Base-by-base conservation (phyloP, 352 stramenopile species). In the Phytophthora pluvialis region DNA sequence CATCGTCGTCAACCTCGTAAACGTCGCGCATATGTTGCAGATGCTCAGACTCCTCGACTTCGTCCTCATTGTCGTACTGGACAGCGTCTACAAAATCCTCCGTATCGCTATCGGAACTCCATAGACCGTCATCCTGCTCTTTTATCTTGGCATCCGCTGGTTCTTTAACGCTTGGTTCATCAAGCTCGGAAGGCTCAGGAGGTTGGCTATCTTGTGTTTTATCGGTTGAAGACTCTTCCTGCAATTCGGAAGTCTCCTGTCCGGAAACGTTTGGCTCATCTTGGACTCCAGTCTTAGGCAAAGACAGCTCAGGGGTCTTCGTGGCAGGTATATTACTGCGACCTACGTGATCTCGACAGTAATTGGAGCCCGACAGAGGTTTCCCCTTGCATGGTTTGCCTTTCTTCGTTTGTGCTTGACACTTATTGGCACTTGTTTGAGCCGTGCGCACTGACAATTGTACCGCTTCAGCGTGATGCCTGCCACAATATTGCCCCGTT, bases 1-100 rank as follows among this genome's bases (percentile, higher is more conserved):
- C 72, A 13, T 67, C 61, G 11, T 86, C 70, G n/a, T 80, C 66
- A 33, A 91, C 59, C 49, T 91, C 81, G 38, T 86, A 85, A 42
- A 96, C 79, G 31, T 97, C 90, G 3, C 84, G 81, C 13, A 97
- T 61, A 67, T 96, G 88, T 48, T 96, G 86, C 18, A 94, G 53
- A 50, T 93, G 83, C 16, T 94, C 90, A 0, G 81, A 91, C 40
- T 95, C 86, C 31, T 93, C 81, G 2, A 84, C 73, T 73, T 94
- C 85, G 36, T 91, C 85, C 40, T 77, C 75, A 50, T 77, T 81
- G 28, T 76, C 76, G 55, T 64, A 77, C 38, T 55, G 43, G 7
- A 72, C 47, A 38, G 70, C 48, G 36, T 90, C 75, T 7, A 77
- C 70, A 61, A 82, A 77, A 42, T 80, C 70, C 5, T 80, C 77